Evolutionary conservation across 306 rosid species (phyloP).

Genomic region (Cicer pinnatifidum): DNA sequence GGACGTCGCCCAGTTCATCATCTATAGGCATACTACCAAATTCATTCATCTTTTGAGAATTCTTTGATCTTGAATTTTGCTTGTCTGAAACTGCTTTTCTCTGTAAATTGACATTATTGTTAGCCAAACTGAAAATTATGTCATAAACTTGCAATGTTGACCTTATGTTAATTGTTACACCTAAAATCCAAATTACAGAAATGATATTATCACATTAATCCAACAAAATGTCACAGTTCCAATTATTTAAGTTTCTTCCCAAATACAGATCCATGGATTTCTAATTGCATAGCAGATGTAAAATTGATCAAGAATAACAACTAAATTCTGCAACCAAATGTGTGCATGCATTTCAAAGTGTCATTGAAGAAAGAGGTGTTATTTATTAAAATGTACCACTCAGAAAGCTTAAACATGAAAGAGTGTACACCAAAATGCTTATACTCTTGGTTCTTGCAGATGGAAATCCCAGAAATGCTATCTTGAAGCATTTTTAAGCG

Average conservation of each 20-base stretch:
- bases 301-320: background rate
- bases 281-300: slow-evolving; percentile 3
- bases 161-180: background rate
- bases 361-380: background rate
- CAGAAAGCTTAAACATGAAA: slow-evolving; percentile 8
- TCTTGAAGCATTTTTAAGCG: no score
- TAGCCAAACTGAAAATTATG: slow-evolving; percentile 23
- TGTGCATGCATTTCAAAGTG: background rate
- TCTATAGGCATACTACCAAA: slow-evolving; percentile 40
- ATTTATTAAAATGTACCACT: slow-evolving; percentile 6
- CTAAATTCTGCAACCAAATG: slow-evolving; percentile 18
- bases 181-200: slow-evolving; percentile 9
- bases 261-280: slow-evolving; percentile 16
- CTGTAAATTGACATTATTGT: slow-evolving; percentile 51
- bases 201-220: background rate
- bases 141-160: slow-evolving; percentile 12
- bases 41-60: slow-evolving; percentile 51
- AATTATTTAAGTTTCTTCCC: slow-evolving; percentile 11
- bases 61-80: slow-evolving; percentile 55
- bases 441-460: background rate
- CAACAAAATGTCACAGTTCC: slow-evolving; percentile 20
- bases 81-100: slow-evolving; percentile 61
- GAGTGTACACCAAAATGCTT: background rate
- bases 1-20: slow-evolving; percentile 53
- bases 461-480: background rate